phyloP scores from a whole-genome alignment of 257 asterid genomes.

The Nicotiana undulata region DNA sequence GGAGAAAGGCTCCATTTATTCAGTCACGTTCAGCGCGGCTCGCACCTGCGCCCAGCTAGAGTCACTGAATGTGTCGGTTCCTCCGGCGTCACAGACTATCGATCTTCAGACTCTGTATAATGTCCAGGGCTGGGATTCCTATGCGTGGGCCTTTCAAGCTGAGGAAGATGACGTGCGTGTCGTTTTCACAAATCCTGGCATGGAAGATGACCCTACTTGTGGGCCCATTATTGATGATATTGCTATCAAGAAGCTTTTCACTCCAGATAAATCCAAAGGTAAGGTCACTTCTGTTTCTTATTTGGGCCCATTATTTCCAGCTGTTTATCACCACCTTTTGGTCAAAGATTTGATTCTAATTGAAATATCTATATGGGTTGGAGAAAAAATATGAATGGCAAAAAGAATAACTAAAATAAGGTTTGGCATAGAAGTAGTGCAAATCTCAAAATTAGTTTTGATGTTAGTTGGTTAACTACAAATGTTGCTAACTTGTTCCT shows the following conservation, averaged over 20 bases:
- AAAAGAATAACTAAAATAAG: too few species aligned
- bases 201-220: slow-evolving; percentile 98
- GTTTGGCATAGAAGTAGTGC: too few species aligned
- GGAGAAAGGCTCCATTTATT: slow-evolving; percentile 68
- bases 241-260: slow-evolving; percentile 85
- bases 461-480: not conserved
- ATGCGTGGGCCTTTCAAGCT: slow-evolving; percentile 85
- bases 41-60: slow-evolving; percentile 98
- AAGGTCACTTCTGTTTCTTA: slow-evolving; percentile 1
- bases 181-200: slow-evolving; percentile 74
- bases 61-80: slow-evolving; percentile 86
- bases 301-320: not conserved
- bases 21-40: slow-evolving; percentile 90
- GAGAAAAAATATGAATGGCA: too few species aligned
- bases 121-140: slow-evolving; percentile 92
- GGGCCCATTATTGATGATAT: slow-evolving; percentile 92
- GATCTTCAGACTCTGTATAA: slow-evolving; percentile 86
- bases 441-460: too few species aligned
- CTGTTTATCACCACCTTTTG: not conserved
- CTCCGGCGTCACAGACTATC: slow-evolving; percentile 78
- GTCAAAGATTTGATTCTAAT: not conserved
- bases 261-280: slow-evolving; percentile 73
- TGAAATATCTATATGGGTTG: too few species aligned
- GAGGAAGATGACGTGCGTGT: slow-evolving; percentile 42
- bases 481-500: not conserved